phyloP scores from a whole-genome alignment of 176 grass and related monocot species.

The Avena eriantha region DNA sequence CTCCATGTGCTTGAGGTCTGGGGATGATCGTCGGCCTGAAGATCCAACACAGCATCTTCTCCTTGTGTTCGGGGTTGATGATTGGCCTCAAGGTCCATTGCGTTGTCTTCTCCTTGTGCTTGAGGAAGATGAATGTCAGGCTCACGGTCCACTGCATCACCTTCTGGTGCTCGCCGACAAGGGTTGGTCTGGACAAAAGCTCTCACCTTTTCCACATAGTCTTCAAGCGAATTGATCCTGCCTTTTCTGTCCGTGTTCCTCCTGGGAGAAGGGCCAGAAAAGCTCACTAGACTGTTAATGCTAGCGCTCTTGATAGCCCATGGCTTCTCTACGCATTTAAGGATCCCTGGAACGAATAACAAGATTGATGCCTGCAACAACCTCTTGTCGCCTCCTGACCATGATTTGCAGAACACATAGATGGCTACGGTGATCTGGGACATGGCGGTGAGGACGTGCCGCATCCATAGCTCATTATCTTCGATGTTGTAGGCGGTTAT shows the following conservation, averaged over 20 bases:
- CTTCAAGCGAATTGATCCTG: neutral
- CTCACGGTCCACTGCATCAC: neutral
- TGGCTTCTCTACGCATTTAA: constrained; percentile 27
- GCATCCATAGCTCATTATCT: constrained; percentile 31
- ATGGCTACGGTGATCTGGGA: constrained; percentile 21
- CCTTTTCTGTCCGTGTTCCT: neutral
- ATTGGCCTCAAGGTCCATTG: neutral
- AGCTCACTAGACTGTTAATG: constrained; percentile 13
- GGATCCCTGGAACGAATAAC: neutral
- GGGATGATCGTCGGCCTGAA: neutral
- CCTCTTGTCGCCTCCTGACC: neutral
- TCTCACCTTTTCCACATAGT: neutral
- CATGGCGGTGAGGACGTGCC: neutral
- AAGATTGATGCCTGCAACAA: constrained; percentile 13
- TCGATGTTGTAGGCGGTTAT: constrained; percentile 29
- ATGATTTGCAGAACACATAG: constrained; percentile 5
- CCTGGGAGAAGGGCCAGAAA: neutral
- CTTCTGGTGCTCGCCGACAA: neutral
- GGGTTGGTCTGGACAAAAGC: neutral
- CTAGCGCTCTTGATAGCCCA: constrained; percentile 17
- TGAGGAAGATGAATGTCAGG: neutral
- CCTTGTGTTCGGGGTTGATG: neutral
- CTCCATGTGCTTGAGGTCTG: neutral
- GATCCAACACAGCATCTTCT: neutral
- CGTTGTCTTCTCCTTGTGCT: neutral